Conservation (phyloP, 163 green algal species). For the Trebouxia gelatinosa region DNA sequence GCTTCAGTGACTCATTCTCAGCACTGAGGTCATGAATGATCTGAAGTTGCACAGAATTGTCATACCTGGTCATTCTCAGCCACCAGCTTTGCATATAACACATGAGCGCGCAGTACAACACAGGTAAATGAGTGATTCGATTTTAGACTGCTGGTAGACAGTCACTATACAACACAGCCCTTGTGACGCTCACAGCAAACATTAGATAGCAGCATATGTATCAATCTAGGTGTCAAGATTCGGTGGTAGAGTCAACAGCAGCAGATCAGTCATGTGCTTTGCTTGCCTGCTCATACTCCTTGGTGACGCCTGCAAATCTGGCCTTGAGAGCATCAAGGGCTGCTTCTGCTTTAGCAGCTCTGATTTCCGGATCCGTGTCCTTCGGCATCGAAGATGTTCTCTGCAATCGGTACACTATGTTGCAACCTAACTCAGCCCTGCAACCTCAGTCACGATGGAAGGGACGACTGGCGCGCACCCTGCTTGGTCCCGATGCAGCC, state of each 20-base stretch:
- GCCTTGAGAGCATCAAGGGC: constrained; percentile 18
- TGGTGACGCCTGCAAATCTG: constrained; percentile 1
- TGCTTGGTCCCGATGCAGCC: too few relatives aligned
- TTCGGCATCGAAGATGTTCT: not conserved
- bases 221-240: not conserved
- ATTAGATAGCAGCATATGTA: not conserved
- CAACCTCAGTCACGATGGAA: too few relatives aligned
- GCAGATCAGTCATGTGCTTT: not conserved
- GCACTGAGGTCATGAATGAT: constrained; percentile 7
- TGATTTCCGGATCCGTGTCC: not conserved
- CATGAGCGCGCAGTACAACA: not conserved
- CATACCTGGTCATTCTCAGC: not conserved
- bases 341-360: not conserved
- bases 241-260: not conserved
- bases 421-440: too few relatives aligned
- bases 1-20: constrained; percentile 15
- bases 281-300: constrained; percentile 12
- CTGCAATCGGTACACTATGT: too few relatives aligned
- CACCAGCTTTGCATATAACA: not conserved
- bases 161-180: too few relatives aligned
- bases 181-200: not conserved
- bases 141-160: not conserved
- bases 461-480: too few relatives aligned
- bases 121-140: not conserved
- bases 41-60: not conserved